Evolutionary conservation across 345 rosid genomes (phyloP).

Genomic region (Arabidopsis suecica): DNA sequence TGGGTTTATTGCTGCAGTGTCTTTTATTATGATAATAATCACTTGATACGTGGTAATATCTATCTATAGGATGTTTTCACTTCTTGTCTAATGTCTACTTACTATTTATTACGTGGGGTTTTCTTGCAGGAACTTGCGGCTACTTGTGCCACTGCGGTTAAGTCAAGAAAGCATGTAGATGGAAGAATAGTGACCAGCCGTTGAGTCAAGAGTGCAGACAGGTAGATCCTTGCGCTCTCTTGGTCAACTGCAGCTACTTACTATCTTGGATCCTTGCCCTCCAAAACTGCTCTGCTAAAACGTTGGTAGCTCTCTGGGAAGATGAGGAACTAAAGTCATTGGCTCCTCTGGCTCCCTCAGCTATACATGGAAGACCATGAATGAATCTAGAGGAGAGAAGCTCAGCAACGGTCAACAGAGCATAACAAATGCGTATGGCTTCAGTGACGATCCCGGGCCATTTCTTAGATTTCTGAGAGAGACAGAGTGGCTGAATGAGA

Average conservation of each 20-base stretch:
- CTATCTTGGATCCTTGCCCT: slow-evolving; percentile 91
- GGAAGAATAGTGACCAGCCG: slow-evolving; percentile 79
- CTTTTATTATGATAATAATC: neutral
- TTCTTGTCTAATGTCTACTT: neutral
- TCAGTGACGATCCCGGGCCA: slow-evolving; percentile 66
- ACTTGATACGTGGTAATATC: neutral
- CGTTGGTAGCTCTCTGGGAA: slow-evolving; percentile 75
- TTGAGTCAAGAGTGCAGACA: slow-evolving; percentile 30
- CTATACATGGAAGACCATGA: slow-evolving; percentile 43
- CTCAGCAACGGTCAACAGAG: slow-evolving; percentile 54
- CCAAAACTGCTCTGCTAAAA: slow-evolving; percentile 34
- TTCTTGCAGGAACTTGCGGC: slow-evolving; percentile 67
- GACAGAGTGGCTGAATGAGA: slow-evolving; percentile 71
- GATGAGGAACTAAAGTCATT: slow-evolving; percentile 85
- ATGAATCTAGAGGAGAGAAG: slow-evolving; percentile 50
- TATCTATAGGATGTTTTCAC: neutral
- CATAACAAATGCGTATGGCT: slow-evolving; percentile 52
- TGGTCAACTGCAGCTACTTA: slow-evolving; percentile 84
- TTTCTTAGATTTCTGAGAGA: slow-evolving; percentile 77
- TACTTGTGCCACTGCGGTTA: slow-evolving; percentile 67
- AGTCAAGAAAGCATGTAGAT: slow-evolving; percentile 85
- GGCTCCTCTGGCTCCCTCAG: slow-evolving; percentile 61
- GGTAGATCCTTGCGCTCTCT: neutral
- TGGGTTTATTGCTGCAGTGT: neutral
- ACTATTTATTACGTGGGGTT: neutral